Conservation (phyloP, 139 green algal genomes). For the Chlorella sp. region DNA sequence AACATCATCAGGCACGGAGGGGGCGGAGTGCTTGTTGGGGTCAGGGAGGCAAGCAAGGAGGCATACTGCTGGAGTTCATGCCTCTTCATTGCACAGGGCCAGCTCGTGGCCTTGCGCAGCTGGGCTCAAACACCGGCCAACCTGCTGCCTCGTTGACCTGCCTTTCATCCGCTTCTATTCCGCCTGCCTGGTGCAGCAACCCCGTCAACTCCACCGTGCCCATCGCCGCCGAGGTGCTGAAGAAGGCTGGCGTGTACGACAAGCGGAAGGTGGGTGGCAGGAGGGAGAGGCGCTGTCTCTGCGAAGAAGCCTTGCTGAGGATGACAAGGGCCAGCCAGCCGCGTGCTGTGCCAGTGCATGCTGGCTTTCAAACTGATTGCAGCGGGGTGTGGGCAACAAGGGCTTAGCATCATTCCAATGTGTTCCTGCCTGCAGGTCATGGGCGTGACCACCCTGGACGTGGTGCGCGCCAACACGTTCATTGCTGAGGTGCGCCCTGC, state of each 20-base stretch:
- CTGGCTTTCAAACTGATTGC: no score
- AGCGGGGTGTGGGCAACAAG: no score
- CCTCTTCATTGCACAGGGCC: background rate
- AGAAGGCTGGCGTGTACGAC: conserved; percentile 84
- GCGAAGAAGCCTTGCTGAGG: no score
- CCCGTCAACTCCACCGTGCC: conserved; percentile 99
- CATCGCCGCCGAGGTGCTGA: conserved; percentile 96
- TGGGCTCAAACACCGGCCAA: background rate
- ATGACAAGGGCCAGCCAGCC: no score
- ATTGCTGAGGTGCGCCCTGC: conserved; percentile 53
- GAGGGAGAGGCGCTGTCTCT: background rate
- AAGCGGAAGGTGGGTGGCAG: conserved; percentile 39
- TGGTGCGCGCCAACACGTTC: conserved; percentile 87
- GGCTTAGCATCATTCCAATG: no score
- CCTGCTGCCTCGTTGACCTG: background rate
- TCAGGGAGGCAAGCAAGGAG: no score
- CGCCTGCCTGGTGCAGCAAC: conserved; percentile 93
- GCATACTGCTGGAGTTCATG: background rate
- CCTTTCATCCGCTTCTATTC: background rate
- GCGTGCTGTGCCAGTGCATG: no score
- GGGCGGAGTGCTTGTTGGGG: background rate
- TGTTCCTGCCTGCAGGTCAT: conserved; percentile 49
- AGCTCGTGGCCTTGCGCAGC: background rate
- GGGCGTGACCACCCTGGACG: conserved; percentile 88
- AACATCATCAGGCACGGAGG: conserved; percentile 57